Evolutionary conservation across 805 yeast genomes (phyloP), one percentile per base, ranked within the genome.

Genomic region (Wickerhamomyces xylosicus): DNA sequence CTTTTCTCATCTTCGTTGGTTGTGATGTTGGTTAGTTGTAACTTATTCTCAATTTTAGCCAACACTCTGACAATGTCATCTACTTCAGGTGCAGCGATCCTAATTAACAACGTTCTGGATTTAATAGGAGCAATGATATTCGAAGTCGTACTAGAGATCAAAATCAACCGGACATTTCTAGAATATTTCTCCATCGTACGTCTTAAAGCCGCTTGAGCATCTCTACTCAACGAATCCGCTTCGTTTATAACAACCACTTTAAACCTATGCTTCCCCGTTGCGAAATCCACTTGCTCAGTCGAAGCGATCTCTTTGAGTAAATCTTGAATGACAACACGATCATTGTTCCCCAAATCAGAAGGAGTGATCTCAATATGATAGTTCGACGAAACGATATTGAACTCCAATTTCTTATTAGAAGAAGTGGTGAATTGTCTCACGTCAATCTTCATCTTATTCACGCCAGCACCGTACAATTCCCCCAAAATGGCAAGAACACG

Each of bases 151-250:
- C 86, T 90, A 49, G 95, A 85, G 17, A 92, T 70, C 64, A 92
- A 64, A 28, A 92, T 74, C 45, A 92, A 65, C 44, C 99, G 73
- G 48, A 92, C 77, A 54, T 86, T 89, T 19, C 81, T 71, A 2
- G 97, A 85, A 59, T 86, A 89, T 57, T 86, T 89, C 56, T 89
- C 97, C 95, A 89, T 89, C 1, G 96, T 89, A 61, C 97, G 73
- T 71, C 97, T 77, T 44, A 89, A 64, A 0, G 97, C 97, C 4
- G 96, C 95, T 56, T 89, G 97, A 0, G 97, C 97, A 57, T 89
- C 97, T 59, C 95, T 73, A 17, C 87, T 79, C 45, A 89, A 66
- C 6, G 85, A 74, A 47, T 89, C 95, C 0, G 96, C 96, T 57
- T 89, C 96, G 54, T 89, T 87, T 36, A 89, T 87, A 13, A 89